phyloP scores from a whole-genome alignment of 164 flowering plant genomes.

The Warburgia ugandensis region DNA sequence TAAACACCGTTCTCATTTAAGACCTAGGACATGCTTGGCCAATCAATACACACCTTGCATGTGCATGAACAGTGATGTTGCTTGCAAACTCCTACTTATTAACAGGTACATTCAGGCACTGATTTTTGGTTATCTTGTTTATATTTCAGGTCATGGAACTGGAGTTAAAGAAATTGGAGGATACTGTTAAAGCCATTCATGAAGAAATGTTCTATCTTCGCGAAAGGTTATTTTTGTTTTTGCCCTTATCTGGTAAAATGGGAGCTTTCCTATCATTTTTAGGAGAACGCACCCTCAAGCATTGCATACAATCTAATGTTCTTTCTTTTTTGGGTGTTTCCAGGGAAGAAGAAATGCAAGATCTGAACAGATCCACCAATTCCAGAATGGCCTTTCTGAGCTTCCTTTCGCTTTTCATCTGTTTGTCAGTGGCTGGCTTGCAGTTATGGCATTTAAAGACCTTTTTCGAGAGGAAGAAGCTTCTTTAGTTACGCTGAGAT shows the following conservation, averaged over 20 bases:
- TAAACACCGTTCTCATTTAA: too few species aligned
- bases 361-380: constrained; percentile 54
- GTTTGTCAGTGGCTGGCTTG: constrained; percentile 68
- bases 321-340: constrained; percentile 4
- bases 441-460: constrained; percentile 85
- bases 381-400: constrained; percentile 55
- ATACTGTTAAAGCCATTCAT: constrained; percentile 48
- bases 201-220: constrained; percentile 86
- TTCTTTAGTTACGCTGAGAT: constrained; percentile 30
- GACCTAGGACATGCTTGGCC: too few species aligned
- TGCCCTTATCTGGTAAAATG: neutral
- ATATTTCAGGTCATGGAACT: constrained; percentile 50
- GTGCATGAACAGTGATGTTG: too few species aligned
- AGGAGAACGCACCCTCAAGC: neutral
- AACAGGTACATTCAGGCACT: neutral
- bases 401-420: constrained; percentile 46
- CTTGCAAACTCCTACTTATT: too few species aligned
- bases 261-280: neutral
- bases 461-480: constrained; percentile 85
- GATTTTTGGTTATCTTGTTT: neutral
- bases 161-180: constrained; percentile 59
- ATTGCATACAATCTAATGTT: neutral
- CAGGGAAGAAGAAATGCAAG: constrained; percentile 88
- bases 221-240: constrained; percentile 34
- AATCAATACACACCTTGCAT: too few species aligned